Evolutionary conservation across 176 grass and related monocot genomes (phyloP), one percentile per base, ranked within the genome.

Genomic region (Bromus sterilis): DNA sequence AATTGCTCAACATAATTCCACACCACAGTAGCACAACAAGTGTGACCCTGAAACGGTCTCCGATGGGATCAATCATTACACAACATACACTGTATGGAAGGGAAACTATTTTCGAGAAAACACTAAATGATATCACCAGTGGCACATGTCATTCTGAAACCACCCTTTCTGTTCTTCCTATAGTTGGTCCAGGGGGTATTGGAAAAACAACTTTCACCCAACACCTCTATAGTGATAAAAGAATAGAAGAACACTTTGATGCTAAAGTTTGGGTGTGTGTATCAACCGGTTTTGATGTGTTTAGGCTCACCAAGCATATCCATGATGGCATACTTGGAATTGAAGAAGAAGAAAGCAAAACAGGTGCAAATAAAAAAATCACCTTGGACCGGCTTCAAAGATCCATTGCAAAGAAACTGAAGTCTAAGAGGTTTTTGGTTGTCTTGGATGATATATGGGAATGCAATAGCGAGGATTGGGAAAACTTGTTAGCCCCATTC

Each of bases 141-240:
- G 29, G 2, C 6, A 33, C 0, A 7, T 3, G 33, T 9, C 3
- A 7, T 0, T 0, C 0, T 8, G 0, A 33, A 65, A 34, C 16
- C 23, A 12, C 40, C 61, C 13, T 44, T 44, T 1, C 12, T 44
- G 4, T 44, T 44, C 42, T 44, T 44, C 42, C 42, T 4, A 34
- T 65, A 2, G 61, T 63, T 63, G 60, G 60, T 63, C 60, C 60
- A 20, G 60, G 60, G 2, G 60, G 57, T 4, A 60, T 60, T 9
- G 61, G 30, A 10, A 65, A 65, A 30, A 65, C 31, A 34, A 10
- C 61, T 0, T 34, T 65, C 61, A 9, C 16, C 61, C 7, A 65
- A 2, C 61, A 65, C 30, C 15, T 65, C 1, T 34, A 10, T 4
- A 65, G 9, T 10, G 30, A 65, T 21, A 0, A 34, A 11, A 65